Percentiles rank a stretch among this genome's conserved stretches.
Conservation (phyloP, 148 eudicot genomes). For the Rheum nobile region DNA sequence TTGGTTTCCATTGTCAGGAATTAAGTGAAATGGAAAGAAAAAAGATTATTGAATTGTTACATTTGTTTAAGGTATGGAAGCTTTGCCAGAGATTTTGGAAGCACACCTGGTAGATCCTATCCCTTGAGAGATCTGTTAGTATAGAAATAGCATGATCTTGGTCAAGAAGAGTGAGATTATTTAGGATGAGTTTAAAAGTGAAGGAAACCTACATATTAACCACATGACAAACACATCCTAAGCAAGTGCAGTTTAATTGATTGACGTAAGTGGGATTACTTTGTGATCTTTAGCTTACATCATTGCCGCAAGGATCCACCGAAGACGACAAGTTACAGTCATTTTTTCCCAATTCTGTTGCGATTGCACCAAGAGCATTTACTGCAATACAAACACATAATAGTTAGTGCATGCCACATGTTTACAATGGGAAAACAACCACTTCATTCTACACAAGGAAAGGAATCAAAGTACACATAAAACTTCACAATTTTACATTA, state of each 20-base stretch:
- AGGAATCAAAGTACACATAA: too few relatives aligned
- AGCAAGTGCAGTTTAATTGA: not conserved
- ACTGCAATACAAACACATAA: not conserved
- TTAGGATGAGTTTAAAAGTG: not conserved
- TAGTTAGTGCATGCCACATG: too few relatives aligned
- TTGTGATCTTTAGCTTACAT: not conserved
- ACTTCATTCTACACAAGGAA: too few relatives aligned
- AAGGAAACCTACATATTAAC: conserved; percentile 1
- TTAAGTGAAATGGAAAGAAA: not conserved
- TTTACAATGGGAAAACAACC: too few relatives aligned
- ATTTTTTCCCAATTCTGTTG: not conserved
- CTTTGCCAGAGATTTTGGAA: conserved; percentile 26
- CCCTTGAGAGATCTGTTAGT: conserved; percentile 21
- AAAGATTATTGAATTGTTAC: conserved; percentile 7
- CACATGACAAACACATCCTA: not conserved
- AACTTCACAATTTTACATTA: too few relatives aligned
- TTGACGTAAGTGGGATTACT: not conserved
- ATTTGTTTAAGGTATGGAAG: conserved; percentile 15
- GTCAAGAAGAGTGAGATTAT: too few relatives aligned
- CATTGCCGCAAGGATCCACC: not conserved
- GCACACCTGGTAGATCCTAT: conserved; percentile 25
- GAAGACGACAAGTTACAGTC: not conserved
- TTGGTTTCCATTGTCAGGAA: not conserved
- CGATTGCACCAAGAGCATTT: not conserved
- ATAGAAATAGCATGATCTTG: not conserved